Percentiles rank a stretch among this genome's conserved stretches.
These are phyloP conservation scores for Rhododendron williamsianum DNA, from an alignment of 148 eudicot species.

Conservation along the genomic window DNA sequence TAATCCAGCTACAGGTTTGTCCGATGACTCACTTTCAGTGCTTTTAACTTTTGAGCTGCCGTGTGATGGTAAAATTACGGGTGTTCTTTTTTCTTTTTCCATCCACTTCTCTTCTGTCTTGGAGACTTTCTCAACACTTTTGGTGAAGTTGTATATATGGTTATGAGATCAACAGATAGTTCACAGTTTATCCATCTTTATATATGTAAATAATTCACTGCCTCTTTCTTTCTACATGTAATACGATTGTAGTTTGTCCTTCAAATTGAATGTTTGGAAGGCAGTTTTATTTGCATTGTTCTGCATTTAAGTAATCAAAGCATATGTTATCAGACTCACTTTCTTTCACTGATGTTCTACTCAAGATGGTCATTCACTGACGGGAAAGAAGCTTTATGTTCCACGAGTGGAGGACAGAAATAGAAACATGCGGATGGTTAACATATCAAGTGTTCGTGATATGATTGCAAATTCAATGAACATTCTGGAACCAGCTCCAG, in stretches of 20 bases:
- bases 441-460: conserved; percentile 63
- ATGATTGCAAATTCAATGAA: conserved; percentile 87
- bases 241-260: background rate
- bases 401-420: conserved; percentile 96
- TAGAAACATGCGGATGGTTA: conserved; percentile 84
- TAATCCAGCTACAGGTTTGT: conserved; percentile 46
- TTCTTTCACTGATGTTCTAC: conserved; percentile 15
- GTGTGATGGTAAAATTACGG: background rate
- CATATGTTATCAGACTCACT: conserved; percentile 1
- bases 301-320: background rate
- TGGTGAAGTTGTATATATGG: background rate
- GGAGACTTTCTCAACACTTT: background rate
- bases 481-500: conserved; percentile 84
- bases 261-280: background rate
- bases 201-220: background rate
- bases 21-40: background rate
- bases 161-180: background rate
- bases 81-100: background rate
- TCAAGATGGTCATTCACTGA: conserved; percentile 34
- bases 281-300: background rate
- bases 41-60: background rate
- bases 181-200: background rate
- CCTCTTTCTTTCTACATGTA: background rate
- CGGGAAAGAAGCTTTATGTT: conserved; percentile 64
- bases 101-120: background rate